Conservation (phyloP, 139 green algal species). For the Tetradesmus lagerheimii region DNA sequence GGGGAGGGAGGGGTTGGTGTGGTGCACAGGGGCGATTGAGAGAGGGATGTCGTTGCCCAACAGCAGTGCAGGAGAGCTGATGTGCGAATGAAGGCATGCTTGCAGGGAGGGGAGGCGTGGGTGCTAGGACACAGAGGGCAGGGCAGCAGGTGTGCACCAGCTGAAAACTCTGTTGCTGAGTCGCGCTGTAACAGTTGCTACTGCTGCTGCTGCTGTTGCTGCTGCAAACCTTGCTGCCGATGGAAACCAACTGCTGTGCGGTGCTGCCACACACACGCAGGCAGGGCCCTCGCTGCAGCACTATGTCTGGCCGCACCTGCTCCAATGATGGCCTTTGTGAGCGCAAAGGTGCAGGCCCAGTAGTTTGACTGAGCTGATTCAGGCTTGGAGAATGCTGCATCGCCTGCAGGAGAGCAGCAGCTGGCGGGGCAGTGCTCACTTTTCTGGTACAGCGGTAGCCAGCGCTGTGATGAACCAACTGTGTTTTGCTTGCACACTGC, state of each 20-base stretch:
- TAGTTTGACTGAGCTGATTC: slow-evolving; percentile 2
- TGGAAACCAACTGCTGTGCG: background rate
- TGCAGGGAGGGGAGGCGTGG: no score
- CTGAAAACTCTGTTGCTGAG: no score
- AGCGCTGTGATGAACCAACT: background rate
- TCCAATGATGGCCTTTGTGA: slow-evolving; percentile 45
- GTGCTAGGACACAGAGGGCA: no score
- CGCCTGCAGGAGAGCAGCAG: background rate
- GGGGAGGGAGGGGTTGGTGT: no score
- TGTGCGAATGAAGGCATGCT: no score
- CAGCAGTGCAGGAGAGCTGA: background rate
- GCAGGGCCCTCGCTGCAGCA: background rate
- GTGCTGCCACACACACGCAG: background rate
- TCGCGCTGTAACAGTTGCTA: no score
- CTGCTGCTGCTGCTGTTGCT: background rate
- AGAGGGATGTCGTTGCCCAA: no score
- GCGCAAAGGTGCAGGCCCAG: slow-evolving; percentile 35
- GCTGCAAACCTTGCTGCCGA: background rate
- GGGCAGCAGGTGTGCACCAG: no score
- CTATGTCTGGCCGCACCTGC: background rate
- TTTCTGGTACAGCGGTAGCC: no score
- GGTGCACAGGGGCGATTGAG: no score
- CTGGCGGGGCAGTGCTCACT: background rate
- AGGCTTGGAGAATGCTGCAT: background rate
- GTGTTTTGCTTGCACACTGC: background rate